Percentiles rank a stretch among this genome's conserved stretches.
phyloP scores from a whole-genome alignment of 352 stramenopile genomes.

The Pythium sukuiense region DNA sequence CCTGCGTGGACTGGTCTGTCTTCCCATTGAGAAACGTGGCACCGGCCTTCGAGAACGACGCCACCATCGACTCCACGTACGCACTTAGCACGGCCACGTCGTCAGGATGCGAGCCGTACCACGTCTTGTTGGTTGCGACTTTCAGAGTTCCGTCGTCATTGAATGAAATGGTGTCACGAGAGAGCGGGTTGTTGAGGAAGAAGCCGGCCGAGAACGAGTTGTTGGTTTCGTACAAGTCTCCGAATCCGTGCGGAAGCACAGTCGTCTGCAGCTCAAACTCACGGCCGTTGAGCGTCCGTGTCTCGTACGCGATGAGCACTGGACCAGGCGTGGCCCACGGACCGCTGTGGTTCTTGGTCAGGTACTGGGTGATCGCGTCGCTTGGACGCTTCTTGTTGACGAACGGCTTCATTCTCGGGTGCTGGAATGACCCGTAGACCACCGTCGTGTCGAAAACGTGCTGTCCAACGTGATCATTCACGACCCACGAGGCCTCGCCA shows the following conservation, averaged over 20 bases:
- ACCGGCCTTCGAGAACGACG: no score
- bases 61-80: no score
- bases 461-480: constrained; percentile 56
- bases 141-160: constrained; percentile 34
- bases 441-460: constrained; percentile 57
- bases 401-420: constrained; percentile 6
- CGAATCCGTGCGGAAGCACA: constrained; percentile 45
- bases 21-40: no score
- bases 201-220: constrained; percentile 45
- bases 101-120: no score
- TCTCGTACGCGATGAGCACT: constrained; percentile 60
- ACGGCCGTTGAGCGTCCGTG: constrained; percentile 50
- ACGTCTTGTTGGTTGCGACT: no score
- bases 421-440: constrained; percentile 47
- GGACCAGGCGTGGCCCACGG: constrained; percentile 40
- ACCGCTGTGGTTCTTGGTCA: no score
- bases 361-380: constrained; percentile 50
- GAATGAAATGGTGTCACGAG: constrained; percentile 47
- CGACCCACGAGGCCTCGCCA: constrained; percentile 30
- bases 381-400: constrained; percentile 26
- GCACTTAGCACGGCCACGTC: no score
- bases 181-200: constrained; percentile 65
- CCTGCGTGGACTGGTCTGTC: no score
- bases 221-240: constrained; percentile 29
- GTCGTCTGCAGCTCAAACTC: constrained; percentile 68